Percentiles rank a stretch among this genome's conserved stretches.
phyloP scores from a whole-genome alignment of 805 yeast genomes.

The Monosporozyma unispora region DNA sequence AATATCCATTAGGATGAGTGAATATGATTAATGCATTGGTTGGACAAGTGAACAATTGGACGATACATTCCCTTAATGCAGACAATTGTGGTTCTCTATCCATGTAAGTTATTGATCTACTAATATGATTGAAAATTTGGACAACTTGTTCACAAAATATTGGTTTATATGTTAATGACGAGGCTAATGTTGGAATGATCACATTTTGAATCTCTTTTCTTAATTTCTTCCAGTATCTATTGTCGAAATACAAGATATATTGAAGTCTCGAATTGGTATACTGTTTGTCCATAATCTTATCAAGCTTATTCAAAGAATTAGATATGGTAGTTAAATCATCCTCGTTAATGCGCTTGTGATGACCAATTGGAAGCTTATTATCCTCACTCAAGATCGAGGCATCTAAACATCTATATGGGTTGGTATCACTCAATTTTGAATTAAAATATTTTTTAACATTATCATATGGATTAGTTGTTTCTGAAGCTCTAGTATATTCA shows the following conservation, averaged over 20 bases:
- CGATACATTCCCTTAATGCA: slow-evolving; percentile 60
- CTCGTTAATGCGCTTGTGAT: slow-evolving; percentile 22
- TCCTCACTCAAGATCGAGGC: slow-evolving; percentile 30
- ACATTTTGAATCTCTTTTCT: slow-evolving; percentile 42
- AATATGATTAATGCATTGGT: slow-evolving; percentile 53
- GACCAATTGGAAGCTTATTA: slow-evolving; percentile 29
- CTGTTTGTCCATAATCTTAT: slow-evolving; percentile 8
- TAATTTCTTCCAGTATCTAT: slow-evolving; percentile 44
- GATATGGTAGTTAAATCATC: slow-evolving; percentile 26
- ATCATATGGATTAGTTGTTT: slow-evolving; percentile 19
- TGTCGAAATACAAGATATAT: slow-evolving; percentile 47
- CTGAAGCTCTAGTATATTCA: slow-evolving; percentile 9
- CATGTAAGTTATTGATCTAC: slow-evolving; percentile 41
- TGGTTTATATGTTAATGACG: slow-evolving; percentile 40
- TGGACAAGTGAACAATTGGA: slow-evolving; percentile 88
- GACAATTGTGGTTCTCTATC: slow-evolving; percentile 89
- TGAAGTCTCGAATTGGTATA: slow-evolving; percentile 44
- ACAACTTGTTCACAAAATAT: slow-evolving; percentile 45
- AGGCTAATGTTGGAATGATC: slow-evolving; percentile 47
- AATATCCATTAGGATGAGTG: slow-evolving; percentile 26
- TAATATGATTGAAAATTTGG: slow-evolving; percentile 43
- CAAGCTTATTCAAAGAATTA: slow-evolving; percentile 13
- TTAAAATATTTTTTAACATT: slow-evolving; percentile 19
- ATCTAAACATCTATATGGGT: slow-evolving; percentile 21
- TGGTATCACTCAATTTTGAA: slow-evolving; percentile 10